A percentile compares a stretch with the other conserved stretches of the same genome.
phyloP scores from a whole-genome alignment of 257 asterid genomes.

The Paulownia fortunei region DNA sequence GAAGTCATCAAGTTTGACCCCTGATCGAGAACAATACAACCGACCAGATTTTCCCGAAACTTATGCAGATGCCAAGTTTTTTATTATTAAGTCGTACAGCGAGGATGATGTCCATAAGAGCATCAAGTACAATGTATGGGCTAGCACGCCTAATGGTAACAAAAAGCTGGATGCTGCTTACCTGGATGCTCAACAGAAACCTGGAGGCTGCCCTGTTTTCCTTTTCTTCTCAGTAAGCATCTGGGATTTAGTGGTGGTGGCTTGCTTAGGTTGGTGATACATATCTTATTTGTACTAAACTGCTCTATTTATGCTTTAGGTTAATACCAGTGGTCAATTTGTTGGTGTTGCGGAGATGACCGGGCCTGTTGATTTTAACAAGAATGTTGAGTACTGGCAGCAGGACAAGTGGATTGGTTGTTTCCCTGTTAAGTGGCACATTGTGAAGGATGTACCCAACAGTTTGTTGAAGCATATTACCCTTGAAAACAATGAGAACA shows the following conservation, averaged over 20 bases:
- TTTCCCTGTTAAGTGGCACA: constrained; percentile 87
- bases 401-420: constrained; percentile 90
- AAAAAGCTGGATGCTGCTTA: constrained; percentile 71
- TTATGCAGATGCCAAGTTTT: constrained; percentile 63
- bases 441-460: constrained; percentile 83
- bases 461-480: constrained; percentile 70
- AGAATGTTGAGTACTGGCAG: constrained; percentile 80
- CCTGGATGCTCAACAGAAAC: constrained; percentile 54
- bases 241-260: neutral
- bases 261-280: neutral
- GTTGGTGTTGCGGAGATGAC: constrained; percentile 83
- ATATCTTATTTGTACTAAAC: neutral
- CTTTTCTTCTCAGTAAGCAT: constrained; percentile 73
- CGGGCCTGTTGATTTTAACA: constrained; percentile 76
- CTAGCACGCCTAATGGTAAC: constrained; percentile 88
- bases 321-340: constrained; percentile 79
- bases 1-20: constrained; percentile 37
- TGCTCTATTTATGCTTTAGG: constrained; percentile 37
- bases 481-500: constrained; percentile 76
- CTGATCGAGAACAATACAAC: constrained; percentile 67
- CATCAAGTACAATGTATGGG: constrained; percentile 75
- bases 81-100: constrained; percentile 71
- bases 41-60: constrained; percentile 51
- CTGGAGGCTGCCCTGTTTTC: constrained; percentile 61
- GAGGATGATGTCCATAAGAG: constrained; percentile 79